phyloP scores from a whole-genome alignment of 2,329 filamentous ascomycete genomes.

The Neurospora sp. region DNA sequence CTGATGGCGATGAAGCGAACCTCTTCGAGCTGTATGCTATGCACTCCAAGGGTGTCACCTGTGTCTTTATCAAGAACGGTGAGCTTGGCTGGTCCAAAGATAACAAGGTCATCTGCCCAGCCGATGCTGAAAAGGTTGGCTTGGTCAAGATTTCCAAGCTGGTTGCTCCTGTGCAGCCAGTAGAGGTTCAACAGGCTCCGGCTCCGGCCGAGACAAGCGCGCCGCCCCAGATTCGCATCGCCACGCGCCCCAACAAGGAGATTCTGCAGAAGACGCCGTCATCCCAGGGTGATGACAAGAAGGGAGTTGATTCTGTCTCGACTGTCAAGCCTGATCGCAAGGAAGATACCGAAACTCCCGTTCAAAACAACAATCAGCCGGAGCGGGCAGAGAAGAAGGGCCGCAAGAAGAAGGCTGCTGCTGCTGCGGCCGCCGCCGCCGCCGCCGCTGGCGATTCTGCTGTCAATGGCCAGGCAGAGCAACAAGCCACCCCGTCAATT shows the following conservation, averaged over 20 bases:
- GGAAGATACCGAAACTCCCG: slow-evolving; percentile 34
- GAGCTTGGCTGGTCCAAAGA: slow-evolving; percentile 89
- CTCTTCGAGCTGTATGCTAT: slow-evolving; percentile 94
- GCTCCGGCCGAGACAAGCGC: slow-evolving; percentile 29
- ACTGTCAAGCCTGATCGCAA: slow-evolving; percentile 35
- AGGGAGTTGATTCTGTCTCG: slow-evolving; percentile 22
- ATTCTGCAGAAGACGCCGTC: slow-evolving; percentile 21
- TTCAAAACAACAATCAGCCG: slow-evolving; percentile 16
- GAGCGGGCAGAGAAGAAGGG: slow-evolving; percentile 55
- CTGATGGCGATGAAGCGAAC: slow-evolving; percentile 58
- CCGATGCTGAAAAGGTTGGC: slow-evolving; percentile 67
- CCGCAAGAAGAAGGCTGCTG: slow-evolving; percentile 56
- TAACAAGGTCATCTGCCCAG: slow-evolving; percentile 72
- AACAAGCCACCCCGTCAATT: slow-evolving; percentile 5
- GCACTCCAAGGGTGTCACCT: slow-evolving; percentile 96
- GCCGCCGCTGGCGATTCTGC: slow-evolving; percentile 25
- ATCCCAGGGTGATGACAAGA: slow-evolving; percentile 24
- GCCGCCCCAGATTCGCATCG: slow-evolving; percentile 25
- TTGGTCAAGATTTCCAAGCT: slow-evolving; percentile 68
- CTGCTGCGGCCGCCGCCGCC: slow-evolving; percentile 30
- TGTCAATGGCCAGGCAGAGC: slow-evolving; percentile 30
- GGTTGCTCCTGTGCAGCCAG: slow-evolving; percentile 37
- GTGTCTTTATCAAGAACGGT: slow-evolving; percentile 72
- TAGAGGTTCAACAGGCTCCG: slow-evolving; percentile 30
- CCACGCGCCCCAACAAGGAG: slow-evolving; percentile 27